Percentiles rank a stretch among this genome's conserved stretches.
phyloP scores from a whole-genome alignment of 2,329 filamentous ascomycete genomes.

The Colletotrichum somersetense region DNA sequence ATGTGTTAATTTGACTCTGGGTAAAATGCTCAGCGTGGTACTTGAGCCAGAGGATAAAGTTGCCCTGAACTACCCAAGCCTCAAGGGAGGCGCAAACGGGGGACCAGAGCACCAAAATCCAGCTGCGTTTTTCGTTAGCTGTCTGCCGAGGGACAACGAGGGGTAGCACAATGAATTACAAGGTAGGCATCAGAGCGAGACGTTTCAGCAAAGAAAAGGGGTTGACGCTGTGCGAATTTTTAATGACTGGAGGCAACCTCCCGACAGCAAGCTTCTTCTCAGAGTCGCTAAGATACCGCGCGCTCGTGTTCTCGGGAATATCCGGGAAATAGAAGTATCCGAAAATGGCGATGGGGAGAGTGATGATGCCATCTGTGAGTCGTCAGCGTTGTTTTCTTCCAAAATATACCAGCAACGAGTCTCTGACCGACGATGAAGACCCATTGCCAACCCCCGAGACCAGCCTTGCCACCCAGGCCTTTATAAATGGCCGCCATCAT shows the following conservation, averaged over 20 bases:
- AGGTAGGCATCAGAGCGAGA: slow-evolving; percentile 41
- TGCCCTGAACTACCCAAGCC: slow-evolving; percentile 47
- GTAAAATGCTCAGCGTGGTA: slow-evolving; percentile 45
- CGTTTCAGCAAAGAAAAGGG: slow-evolving; percentile 44
- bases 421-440: slow-evolving; percentile 47
- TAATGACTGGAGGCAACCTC: slow-evolving; percentile 48
- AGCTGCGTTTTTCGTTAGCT: slow-evolving; percentile 36
- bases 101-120: slow-evolving; percentile 51
- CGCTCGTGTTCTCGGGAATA: slow-evolving; percentile 56
- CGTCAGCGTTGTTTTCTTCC: neutral
- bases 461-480: slow-evolving; percentile 57
- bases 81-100: slow-evolving; percentile 52
- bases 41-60: slow-evolving; percentile 50
- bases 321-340: slow-evolving; percentile 65
- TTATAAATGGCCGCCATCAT: slow-evolving; percentile 62
- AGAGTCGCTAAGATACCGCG: slow-evolving; percentile 48
- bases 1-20: slow-evolving; percentile 53
- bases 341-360: slow-evolving; percentile 64
- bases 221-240: slow-evolving; percentile 45
- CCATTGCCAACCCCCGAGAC: slow-evolving; percentile 66
- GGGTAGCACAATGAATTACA: slow-evolving; percentile 42
- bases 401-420: neutral
- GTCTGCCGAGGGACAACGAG: too few species aligned
- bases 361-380: slow-evolving; percentile 62
- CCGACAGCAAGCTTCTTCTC: slow-evolving; percentile 56